Conservation (phyloP, 345 rosid genomes). For the Populus nigra region DNA sequence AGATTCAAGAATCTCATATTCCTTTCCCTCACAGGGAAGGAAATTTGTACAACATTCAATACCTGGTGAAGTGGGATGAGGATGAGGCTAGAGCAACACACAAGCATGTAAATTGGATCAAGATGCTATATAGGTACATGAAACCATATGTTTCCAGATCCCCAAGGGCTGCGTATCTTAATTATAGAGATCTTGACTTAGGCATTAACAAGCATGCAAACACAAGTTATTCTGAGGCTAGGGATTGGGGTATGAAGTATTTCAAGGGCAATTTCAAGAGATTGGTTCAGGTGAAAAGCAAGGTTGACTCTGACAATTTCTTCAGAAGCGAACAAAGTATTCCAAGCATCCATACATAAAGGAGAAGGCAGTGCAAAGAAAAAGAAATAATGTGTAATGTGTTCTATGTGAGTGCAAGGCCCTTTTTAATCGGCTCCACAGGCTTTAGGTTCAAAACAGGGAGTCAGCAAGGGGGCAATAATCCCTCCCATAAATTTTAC, state of each 20-base stretch:
- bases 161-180: conserved; percentile 25
- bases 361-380: background rate
- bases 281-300: conserved; percentile 17
- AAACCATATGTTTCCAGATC: conserved; percentile 16
- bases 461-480: background rate
- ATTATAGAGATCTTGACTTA: conserved; percentile 28
- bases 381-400: too few relatives aligned
- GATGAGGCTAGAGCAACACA: conserved; percentile 1
- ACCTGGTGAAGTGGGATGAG: conserved; percentile 25
- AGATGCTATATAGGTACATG: conserved; percentile 15
- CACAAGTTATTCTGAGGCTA: conserved; percentile 10
- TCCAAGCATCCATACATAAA: background rate
- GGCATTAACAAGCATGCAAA: conserved; percentile 13
- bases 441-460: background rate
- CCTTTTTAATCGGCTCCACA: background rate
- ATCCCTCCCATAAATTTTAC: background rate
- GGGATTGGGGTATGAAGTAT: conserved; percentile 21
- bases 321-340: conserved; percentile 21
- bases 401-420: background rate
- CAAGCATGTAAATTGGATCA: conserved; percentile 17
- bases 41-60: conserved; percentile 22
- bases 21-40: conserved; percentile 27
- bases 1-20: conserved; percentile 15
- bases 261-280: conserved; percentile 25
- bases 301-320: conserved; percentile 21